Evolutionary conservation across 2,329 filamentous ascomycete genomes (phyloP).

Genomic region (Ceratocystis colombiana): DNA sequence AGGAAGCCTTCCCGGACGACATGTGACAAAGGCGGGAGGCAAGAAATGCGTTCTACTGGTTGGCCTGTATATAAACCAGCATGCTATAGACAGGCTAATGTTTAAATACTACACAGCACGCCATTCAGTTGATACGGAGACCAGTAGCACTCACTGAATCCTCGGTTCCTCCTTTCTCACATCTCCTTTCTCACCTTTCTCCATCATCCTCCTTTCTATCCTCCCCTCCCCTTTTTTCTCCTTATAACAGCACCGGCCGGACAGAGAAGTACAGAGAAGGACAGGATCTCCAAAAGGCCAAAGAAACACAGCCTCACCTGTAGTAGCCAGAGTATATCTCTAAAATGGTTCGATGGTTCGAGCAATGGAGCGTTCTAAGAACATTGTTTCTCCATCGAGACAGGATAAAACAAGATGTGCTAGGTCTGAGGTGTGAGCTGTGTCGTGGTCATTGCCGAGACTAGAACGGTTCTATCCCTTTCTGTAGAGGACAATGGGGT

Average conservation of each 20-base stretch:
- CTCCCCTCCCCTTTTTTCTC: neutral
- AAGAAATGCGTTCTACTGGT: neutral
- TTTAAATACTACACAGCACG: no score
- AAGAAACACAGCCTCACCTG: neutral
- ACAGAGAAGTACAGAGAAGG: no score
- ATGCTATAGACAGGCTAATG: no score
- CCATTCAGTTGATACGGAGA: no score
- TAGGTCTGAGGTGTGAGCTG: neutral
- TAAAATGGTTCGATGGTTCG: constrained; percentile 8
- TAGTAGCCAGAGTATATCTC: neutral
- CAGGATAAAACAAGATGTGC: constrained; percentile 3
- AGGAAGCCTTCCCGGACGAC: constrained; percentile 11
- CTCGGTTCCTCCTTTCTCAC: neutral
- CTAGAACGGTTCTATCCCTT: neutral
- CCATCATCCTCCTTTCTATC: no score
- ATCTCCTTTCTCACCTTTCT: neutral
- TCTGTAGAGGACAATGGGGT: constrained; percentile 5
- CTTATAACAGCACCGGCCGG: neutral
- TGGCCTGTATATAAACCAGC: neutral
- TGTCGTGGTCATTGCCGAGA: constrained; percentile 13
- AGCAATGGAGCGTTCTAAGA: constrained; percentile 12
- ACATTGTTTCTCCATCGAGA: constrained; percentile 1
- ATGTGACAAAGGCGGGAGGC: neutral
- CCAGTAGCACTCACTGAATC: no score
- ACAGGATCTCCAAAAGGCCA: neutral